Conservation (phyloP, 1,284 basidiomycete species). For the Puccinia horiana region DNA sequence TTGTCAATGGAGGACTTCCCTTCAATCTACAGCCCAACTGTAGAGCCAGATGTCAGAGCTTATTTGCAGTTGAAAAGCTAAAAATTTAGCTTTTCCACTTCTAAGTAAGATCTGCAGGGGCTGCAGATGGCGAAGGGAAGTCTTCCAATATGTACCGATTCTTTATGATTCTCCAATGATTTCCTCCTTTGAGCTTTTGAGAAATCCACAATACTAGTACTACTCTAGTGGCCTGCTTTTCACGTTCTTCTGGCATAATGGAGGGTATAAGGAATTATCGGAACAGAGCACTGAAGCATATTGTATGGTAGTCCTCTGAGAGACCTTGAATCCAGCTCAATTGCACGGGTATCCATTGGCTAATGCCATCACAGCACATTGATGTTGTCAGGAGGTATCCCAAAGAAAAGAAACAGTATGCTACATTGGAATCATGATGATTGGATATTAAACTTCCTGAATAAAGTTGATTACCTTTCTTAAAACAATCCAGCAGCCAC, state of each 20-base stretch:
- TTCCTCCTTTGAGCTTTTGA: neutral
- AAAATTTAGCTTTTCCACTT: no score
- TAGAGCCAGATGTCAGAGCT: no score
- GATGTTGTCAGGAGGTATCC: conserved; percentile 10
- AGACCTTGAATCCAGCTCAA: conserved; percentile 23
- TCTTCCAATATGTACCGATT: no score
- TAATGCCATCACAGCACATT: neutral
- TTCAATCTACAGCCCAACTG: no score
- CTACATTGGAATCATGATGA: no score
- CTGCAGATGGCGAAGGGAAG: no score
- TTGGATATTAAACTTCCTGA: neutral
- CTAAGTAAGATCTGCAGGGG: no score
- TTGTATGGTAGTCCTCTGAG: neutral
- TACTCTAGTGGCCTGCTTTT: neutral
- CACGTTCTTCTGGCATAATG: neutral
- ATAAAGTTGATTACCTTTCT: neutral
- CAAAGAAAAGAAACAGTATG: conserved; percentile 4
- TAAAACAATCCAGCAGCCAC: neutral
- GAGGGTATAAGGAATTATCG: neutral
- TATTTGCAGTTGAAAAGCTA: no score
- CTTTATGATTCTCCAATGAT: no score
- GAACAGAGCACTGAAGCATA: neutral
- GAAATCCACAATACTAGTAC: conserved; percentile 10
- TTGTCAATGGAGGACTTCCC: no score
- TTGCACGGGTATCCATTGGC: conserved; percentile 22